These are phyloP conservation scores for Euphorbia celastroides DNA, from an alignment of 441 rosid species.

Conservation along the genomic window DNA sequence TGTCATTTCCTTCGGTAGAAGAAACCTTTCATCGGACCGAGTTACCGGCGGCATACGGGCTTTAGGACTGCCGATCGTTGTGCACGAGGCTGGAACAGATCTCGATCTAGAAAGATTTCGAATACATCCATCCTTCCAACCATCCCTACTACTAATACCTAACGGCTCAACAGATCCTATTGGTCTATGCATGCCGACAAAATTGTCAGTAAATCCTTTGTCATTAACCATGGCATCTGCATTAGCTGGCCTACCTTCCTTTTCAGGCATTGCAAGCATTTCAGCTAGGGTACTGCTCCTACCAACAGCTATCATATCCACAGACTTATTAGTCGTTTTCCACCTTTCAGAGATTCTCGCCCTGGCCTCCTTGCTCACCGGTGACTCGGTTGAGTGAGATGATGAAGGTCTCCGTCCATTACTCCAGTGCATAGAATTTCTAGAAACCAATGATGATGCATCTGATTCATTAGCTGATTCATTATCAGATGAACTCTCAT, in stretches of 20 bases:
- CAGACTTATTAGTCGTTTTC: conserved; percentile 65
- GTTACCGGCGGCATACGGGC: conserved; percentile 25
- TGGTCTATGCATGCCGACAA: conserved; percentile 26
- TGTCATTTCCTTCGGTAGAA: conserved; percentile 37
- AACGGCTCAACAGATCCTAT: conserved; percentile 48
- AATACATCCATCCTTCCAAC: conserved; percentile 67
- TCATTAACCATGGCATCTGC: conserved; percentile 28
- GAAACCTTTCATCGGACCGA: conserved; percentile 34
- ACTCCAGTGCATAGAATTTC: conserved; percentile 36
- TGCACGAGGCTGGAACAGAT: conserved; percentile 59
- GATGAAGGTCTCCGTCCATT: conserved; percentile 36
- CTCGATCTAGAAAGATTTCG: conserved; percentile 49
- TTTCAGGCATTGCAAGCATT: conserved; percentile 80
- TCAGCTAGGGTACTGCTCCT: conserved; percentile 80
- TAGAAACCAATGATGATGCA: conserved; percentile 33
- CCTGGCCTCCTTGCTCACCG: conserved; percentile 78
- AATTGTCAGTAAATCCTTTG: conserved; percentile 30
- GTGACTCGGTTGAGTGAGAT: conserved; percentile 50
- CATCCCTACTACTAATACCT: conserved; percentile 94
- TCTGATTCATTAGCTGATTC: conserved; percentile 72
- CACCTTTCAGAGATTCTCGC: conserved; percentile 96
- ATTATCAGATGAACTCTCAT: conserved; percentile 79
- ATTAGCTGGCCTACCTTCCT: conserved; percentile 42
- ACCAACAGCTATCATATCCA: conserved; percentile 43
- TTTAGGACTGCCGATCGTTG: conserved; percentile 36